phyloP scores from a whole-genome alignment of 2,329 filamentous ascomycete genomes.

The Neocatenulostroma microsporum region DNA sequence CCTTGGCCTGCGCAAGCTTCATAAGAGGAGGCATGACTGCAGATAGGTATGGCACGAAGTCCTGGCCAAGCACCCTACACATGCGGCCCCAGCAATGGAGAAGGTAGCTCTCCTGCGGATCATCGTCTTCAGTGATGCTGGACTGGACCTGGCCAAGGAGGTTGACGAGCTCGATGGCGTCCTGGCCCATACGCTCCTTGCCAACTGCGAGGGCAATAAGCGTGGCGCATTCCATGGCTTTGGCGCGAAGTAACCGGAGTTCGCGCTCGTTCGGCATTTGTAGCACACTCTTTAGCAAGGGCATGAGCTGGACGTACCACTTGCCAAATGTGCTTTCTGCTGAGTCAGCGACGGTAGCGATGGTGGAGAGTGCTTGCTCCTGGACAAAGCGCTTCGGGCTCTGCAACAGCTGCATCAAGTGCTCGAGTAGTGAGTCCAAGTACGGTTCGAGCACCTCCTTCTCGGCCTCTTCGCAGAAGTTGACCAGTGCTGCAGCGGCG shows the following conservation, averaged over 20 bases:
- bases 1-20: slow-evolving; percentile 86
- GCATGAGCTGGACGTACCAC: slow-evolving; percentile 96
- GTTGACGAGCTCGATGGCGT: slow-evolving; percentile 81
- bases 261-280: slow-evolving; percentile 89
- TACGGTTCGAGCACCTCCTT: slow-evolving; percentile 88
- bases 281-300: slow-evolving; percentile 80
- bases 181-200: slow-evolving; percentile 79
- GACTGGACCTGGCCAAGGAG: slow-evolving; percentile 80
- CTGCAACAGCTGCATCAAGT: slow-evolving; percentile 78
- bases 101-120: slow-evolving; percentile 92
- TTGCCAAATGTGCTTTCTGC: slow-evolving; percentile 90
- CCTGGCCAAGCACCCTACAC: slow-evolving; percentile 84
- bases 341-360: slow-evolving; percentile 97
- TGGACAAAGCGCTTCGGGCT: slow-evolving; percentile 94
- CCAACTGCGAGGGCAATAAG: slow-evolving; percentile 92
- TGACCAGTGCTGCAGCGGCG: slow-evolving; percentile 93
- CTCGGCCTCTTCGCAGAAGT: slow-evolving; percentile 98
- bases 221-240: slow-evolving; percentile 98
- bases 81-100: slow-evolving; percentile 99
- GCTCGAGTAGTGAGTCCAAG: slow-evolving; percentile 75
- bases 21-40: slow-evolving; percentile 92
- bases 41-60: slow-evolving; percentile 87
- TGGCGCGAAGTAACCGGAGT: slow-evolving; percentile 80
- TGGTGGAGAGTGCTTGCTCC: slow-evolving; percentile 94
- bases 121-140: slow-evolving; percentile 80